Evolutionary conservation across 1,284 basidiomycete species (phyloP).

Genomic region (Naganishia cerealis): DNA sequence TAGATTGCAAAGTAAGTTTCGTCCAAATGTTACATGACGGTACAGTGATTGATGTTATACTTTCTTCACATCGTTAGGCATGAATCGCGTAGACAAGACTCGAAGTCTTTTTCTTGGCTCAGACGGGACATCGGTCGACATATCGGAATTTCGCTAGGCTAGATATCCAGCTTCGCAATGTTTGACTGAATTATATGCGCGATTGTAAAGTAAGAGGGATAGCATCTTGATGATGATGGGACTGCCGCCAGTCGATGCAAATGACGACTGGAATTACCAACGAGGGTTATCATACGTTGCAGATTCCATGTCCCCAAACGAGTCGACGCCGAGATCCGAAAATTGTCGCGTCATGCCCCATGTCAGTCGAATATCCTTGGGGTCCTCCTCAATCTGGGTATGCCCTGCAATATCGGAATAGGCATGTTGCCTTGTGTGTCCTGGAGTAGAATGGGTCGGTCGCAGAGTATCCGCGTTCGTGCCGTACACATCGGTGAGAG

Average conservation of each 20-base stretch:
- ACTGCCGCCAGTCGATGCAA: neutral
- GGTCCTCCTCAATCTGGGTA: neutral
- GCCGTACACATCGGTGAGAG: neutral
- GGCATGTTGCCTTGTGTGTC: neutral
- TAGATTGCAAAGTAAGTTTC: conserved; percentile 39
- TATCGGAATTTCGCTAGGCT: neutral
- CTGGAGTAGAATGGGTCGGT: neutral
- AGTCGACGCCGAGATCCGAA: conserved; percentile 5
- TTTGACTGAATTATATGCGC: neutral
- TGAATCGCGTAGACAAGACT: conserved; percentile 16
- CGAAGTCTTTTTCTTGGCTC: neutral
- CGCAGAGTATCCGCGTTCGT: neutral
- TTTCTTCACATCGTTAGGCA: neutral
- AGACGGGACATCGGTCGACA: neutral
- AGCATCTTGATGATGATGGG: neutral
- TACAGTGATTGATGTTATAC: neutral
- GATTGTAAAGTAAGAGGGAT: neutral
- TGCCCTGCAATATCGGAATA: too few relatives aligned
- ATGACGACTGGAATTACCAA: neutral
- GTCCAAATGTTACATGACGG: neutral
- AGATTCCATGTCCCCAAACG: neutral
- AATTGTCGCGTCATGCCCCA: conserved; percentile 1
- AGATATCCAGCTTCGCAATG: neutral
- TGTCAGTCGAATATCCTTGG: neutral
- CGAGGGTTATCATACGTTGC: neutral